Percentiles rank a stretch among this genome's conserved stretches.
phyloP scores from a whole-genome alignment of 768 basidiomycete genomes.

The Fibroporia radiculosa region DNA sequence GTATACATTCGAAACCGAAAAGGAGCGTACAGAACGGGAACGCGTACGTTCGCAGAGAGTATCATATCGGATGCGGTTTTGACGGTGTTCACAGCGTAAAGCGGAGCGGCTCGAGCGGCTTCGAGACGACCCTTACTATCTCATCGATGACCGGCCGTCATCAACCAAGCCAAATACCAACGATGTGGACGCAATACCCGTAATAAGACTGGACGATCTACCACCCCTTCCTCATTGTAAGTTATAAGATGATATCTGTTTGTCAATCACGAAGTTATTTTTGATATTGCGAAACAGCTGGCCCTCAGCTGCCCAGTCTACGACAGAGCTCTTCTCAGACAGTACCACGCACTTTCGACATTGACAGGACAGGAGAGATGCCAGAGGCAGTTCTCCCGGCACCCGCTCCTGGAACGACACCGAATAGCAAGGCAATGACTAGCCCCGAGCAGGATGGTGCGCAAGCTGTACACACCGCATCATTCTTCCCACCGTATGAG shows the following conservation, averaged over 20 bases:
- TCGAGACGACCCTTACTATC: conserved; percentile 88
- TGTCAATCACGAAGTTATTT: neutral
- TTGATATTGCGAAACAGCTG: conserved; percentile 8
- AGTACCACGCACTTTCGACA: conserved; percentile 42
- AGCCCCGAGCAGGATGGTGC: conserved; percentile 7
- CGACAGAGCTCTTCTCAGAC: conserved; percentile 17
- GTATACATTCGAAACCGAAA: conserved; percentile 41
- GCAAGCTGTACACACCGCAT: conserved; percentile 28
- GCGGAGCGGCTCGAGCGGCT: conserved; percentile 69
- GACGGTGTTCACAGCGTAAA: conserved; percentile 43
- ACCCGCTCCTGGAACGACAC: neutral
- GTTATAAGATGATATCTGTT: neutral
- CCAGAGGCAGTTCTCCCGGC: conserved; percentile 43
- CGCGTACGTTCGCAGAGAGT: conserved; percentile 35
- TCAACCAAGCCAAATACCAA: conserved; percentile 24
- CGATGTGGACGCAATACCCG: conserved; percentile 88
- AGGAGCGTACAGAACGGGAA: conserved; percentile 53
- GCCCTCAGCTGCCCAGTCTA: conserved; percentile 17
- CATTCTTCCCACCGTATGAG: conserved; percentile 47
- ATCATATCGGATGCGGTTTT: neutral
- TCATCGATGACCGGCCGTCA: conserved; percentile 53
- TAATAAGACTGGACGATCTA: conserved; percentile 76
- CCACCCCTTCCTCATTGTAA: conserved; percentile 34
- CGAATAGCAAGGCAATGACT: neutral
- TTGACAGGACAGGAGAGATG: conserved; percentile 84